Evolutionary conservation across 768 basidiomycete species (phyloP), one percentile per base, ranked within the genome.

Genomic region (Suillus variegatus): DNA sequence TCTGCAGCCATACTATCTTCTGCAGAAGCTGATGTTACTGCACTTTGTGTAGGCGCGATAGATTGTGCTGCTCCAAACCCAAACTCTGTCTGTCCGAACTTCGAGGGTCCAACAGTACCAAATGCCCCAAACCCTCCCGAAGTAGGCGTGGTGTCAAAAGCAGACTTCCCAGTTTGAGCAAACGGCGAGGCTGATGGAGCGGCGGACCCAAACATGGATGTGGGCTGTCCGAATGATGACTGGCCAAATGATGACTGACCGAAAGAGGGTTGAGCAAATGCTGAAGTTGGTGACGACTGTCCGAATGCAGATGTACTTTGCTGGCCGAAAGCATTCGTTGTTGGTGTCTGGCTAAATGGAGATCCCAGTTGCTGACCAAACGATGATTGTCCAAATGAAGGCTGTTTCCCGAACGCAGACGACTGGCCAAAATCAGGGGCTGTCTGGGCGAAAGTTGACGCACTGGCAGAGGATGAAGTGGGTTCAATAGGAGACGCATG

Each of bases 361-460:
- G 81, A 52, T 12, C 76, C 61, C 4, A 76, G 61, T 16, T 69
- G 70, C 36, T 71, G 77, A 60, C 76, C 74, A 65, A 79, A 80
- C 13, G 69, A 61, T n/a, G 74, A 25, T 40, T 58, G 57, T 25
- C 57, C 57, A 16, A 58, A 58, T 40, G 57, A 41, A 58, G 57
- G 38, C 20, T 70, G 74, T 58, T 51, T 36, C 62, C 75, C 66
- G 66, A 79, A 69, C 12, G 74, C 69, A 6, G 77, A 68, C 22
- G 76, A 47, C 62, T 76, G 77, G 36, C 81, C 76, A 66, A 82
- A 82, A 16, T 71, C 73, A 63, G 81, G 41, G 14, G 77, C 62
- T 35, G 54, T 35, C 32, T 55, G 54, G 32, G 4, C 38, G 16
- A 58, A 64, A 32, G 66, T 60, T 60, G 71, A 65, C 44, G 74